Evolutionary conservation across 441 rosid genomes (phyloP).

Genomic region (Euphorbia schlechtendalii): DNA sequence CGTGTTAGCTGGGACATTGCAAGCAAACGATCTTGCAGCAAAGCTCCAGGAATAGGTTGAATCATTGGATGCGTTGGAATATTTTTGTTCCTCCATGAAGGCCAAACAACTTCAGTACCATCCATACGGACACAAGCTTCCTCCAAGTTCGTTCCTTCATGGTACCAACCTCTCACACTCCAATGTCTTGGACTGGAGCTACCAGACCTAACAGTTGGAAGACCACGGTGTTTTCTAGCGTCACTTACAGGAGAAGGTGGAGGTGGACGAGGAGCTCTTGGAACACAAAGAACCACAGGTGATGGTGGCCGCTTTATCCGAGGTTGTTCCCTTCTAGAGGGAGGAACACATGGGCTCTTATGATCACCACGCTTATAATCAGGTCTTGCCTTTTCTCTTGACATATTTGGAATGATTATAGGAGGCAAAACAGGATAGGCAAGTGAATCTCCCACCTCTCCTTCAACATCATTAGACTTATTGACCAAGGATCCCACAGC

Average conservation of each 20-base stretch:
- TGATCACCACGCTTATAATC: slow-evolving; percentile 67
- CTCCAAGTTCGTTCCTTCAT: slow-evolving; percentile 66
- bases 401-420: slow-evolving; percentile 78
- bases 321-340: slow-evolving; percentile 71
- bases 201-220: slow-evolving; percentile 97
- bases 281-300: slow-evolving; percentile 93
- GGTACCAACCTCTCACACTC: slow-evolving; percentile 87
- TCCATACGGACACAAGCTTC: slow-evolving; percentile 60
- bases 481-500: slow-evolving; percentile 51
- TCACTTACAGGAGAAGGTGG: slow-evolving; percentile 90
- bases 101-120: slow-evolving; percentile 91
- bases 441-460: slow-evolving; percentile 62
- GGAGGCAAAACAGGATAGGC: slow-evolving; percentile 88
- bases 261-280: slow-evolving; percentile 92
- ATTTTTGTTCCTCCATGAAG: slow-evolving; percentile 91
- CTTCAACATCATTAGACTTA: slow-evolving; percentile 64
- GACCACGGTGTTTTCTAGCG: slow-evolving; percentile 82
- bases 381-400: slow-evolving; percentile 61
- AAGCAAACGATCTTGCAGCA: slow-evolving; percentile 78
- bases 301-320: slow-evolving; percentile 94
- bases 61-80: slow-evolving; percentile 68
- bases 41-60: slow-evolving; percentile 85
- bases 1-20: slow-evolving; percentile 87
- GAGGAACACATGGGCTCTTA: slow-evolving; percentile 81
- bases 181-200: slow-evolving; percentile 99